phyloP scores from a whole-genome alignment of 495 filamentous ascomycete species.

The Trichoderma erinaceum region DNA sequence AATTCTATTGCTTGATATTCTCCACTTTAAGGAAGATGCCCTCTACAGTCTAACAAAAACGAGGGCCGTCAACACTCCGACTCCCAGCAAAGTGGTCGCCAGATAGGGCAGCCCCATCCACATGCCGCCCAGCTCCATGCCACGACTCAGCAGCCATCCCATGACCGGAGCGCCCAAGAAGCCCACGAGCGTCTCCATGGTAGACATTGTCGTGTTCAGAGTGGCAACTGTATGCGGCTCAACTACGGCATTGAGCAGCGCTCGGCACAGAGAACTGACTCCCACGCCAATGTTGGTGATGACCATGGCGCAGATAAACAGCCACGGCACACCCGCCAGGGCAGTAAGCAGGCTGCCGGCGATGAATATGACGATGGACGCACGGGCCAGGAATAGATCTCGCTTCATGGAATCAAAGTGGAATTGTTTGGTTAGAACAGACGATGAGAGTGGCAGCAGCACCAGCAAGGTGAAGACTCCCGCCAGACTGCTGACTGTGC shows the following conservation, averaged over 20 bases:
- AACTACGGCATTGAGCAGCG: constrained; percentile 4
- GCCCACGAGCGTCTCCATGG: neutral
- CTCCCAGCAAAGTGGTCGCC: neutral
- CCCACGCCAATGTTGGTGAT: neutral
- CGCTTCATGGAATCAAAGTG: constrained; percentile 23
- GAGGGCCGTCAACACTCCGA: neutral
- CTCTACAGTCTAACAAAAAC: neutral
- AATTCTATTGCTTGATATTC: neutral
- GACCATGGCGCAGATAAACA: constrained; percentile 8
- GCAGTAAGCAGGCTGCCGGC: neutral
- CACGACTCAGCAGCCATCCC: neutral
- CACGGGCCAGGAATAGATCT: constrained; percentile 25
- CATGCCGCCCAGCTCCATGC: constrained; percentile 10
- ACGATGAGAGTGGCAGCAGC: constrained; percentile 24
- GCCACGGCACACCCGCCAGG: neutral
- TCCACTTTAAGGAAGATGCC: neutral
- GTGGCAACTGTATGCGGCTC: constrained; percentile 15
- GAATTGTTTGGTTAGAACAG: constrained; percentile 22
- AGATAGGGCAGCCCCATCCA: constrained; percentile 14
- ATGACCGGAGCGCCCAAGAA: constrained; percentile 8
- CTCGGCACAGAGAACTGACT: neutral
- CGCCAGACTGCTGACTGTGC: constrained; percentile 23
- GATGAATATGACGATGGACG: constrained; percentile 18
- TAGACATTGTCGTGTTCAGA: constrained; percentile 9
- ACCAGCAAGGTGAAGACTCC: constrained; percentile 25